A percentile compares a stretch with the other conserved stretches of the same genome.
phyloP scores from a whole-genome alignment of 139 green algal genomes.

The Chlorella sp. region DNA sequence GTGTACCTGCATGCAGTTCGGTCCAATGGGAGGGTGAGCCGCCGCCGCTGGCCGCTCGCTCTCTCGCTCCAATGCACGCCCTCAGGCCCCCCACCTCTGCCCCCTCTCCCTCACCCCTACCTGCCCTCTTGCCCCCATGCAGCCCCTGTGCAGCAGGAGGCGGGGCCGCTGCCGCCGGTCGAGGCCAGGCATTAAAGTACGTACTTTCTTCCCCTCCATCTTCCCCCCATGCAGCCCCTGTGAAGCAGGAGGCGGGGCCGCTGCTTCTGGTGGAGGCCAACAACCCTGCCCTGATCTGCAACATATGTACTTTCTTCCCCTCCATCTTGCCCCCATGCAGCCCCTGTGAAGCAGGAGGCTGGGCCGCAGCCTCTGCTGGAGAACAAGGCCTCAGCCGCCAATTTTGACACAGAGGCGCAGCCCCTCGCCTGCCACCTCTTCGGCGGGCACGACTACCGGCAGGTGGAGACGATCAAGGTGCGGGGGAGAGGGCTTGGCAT shows the following conservation, averaged over 20 bases:
- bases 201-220: too few relatives aligned
- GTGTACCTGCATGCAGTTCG: background rate
- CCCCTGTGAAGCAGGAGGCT: background rate
- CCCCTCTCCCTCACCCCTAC: too few relatives aligned
- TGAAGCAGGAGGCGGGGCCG: too few relatives aligned
- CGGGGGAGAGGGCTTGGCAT: background rate
- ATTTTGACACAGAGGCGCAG: conserved; percentile 57
- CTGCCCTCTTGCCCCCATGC: background rate
- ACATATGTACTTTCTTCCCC: background rate
- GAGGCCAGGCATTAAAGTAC: conserved; percentile 12
- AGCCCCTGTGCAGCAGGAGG: background rate
- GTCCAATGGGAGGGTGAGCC: too few relatives aligned
- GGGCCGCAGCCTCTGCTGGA: background rate
- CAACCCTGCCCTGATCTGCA: too few relatives aligned
- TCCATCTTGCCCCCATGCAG: background rate
- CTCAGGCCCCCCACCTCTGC: too few relatives aligned
- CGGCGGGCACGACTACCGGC: conserved; percentile 50
- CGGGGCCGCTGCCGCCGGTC: background rate
- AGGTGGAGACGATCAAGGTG: background rate
- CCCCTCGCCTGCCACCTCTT: conserved; percentile 58
- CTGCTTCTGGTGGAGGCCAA: too few relatives aligned
- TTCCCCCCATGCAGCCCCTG: too few relatives aligned
- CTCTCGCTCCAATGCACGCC: too few relatives aligned
- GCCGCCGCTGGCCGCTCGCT: too few relatives aligned
- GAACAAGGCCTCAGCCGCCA: conserved; percentile 35